These are phyloP conservation scores for Podospora anserina DNA, from an alignment of 495 filamentous ascomycete species.

Conservation along the genomic window DNA sequence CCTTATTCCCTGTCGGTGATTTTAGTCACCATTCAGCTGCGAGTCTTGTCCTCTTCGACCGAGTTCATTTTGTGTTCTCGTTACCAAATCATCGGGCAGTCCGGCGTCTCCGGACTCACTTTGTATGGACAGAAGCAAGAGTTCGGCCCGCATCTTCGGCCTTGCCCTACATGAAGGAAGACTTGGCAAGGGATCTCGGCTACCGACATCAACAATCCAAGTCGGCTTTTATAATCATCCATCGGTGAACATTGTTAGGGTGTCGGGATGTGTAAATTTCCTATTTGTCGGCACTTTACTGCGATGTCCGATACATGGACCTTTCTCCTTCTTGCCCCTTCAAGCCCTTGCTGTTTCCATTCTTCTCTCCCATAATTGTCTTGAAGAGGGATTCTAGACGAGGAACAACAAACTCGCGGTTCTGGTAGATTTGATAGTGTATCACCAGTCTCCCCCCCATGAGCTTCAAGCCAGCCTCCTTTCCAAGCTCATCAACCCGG, in stretches of 20 bases:
- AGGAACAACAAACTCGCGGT: conserved; percentile 46
- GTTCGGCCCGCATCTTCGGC: conserved; percentile 14
- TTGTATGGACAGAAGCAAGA: not conserved
- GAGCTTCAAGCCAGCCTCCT: conserved; percentile 54
- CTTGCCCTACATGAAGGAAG: conserved; percentile 9
- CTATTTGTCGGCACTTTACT: not conserved
- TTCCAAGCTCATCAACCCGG: conserved; percentile 47
- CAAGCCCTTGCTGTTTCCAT: not conserved
- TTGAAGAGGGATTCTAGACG: conserved; percentile 50
- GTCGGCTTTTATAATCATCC: not conserved
- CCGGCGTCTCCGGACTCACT: not conserved
- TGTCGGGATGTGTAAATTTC: not conserved
- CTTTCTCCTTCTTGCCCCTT: conserved; percentile 12
- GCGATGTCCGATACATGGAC: conserved; percentile 27
- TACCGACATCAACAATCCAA: not conserved
- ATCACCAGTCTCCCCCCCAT: conserved; percentile 56
- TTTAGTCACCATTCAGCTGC: not conserved
- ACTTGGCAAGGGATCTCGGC: not conserved
- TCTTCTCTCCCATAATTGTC: conserved; percentile 32
- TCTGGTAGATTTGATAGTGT: conserved; percentile 60
- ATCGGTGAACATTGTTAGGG: not conserved
- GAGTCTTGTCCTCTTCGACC: not conserved
- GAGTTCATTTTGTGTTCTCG: too few relatives aligned
- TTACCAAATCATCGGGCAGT: not conserved
- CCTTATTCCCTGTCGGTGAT: not conserved